phyloP scores from a whole-genome alignment of 2,329 filamentous ascomycete species.

The Pezicula carpinea region DNA sequence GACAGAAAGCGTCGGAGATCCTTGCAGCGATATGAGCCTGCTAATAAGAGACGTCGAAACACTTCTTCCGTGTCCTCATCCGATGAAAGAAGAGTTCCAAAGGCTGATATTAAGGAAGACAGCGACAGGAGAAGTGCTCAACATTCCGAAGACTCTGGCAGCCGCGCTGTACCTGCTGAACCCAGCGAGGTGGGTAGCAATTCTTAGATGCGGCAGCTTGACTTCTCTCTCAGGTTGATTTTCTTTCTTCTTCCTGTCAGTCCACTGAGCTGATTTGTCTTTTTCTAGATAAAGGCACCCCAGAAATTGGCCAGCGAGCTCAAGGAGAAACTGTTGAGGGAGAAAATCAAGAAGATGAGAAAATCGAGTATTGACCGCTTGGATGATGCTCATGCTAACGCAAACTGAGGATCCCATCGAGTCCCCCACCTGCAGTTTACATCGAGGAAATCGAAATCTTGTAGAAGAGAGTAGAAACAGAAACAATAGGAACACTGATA shows the following conservation, averaged over 20 bases:
- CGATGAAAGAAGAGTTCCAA: constrained; percentile 45
- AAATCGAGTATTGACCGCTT: constrained; percentile 37
- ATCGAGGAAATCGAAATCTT: background rate
- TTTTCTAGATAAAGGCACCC: constrained; percentile 31
- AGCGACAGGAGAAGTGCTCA: constrained; percentile 30
- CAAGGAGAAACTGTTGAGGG: constrained; percentile 46
- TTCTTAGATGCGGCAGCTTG: constrained; percentile 17
- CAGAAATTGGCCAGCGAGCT: constrained; percentile 40
- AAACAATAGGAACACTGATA: too few relatives aligned
- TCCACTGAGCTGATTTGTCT: constrained; percentile 31
- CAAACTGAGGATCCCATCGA: constrained; percentile 29
- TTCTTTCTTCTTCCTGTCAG: constrained; percentile 8
- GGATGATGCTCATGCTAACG: constrained; percentile 43
- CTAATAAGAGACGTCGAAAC: constrained; percentile 41
- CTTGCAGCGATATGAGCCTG: constrained; percentile 29
- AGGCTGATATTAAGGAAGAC: constrained; percentile 52
- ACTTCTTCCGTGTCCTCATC: constrained; percentile 44
- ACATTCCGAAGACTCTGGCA: constrained; percentile 17
- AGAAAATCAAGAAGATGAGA: constrained; percentile 52
- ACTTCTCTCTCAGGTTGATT: constrained; percentile 5
- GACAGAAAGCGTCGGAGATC: constrained; percentile 28
- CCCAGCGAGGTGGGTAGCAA: constrained; percentile 39
- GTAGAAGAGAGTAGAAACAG: too few relatives aligned
- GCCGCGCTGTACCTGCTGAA: constrained; percentile 19
- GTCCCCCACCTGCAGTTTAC: background rate